Base-by-base conservation (phyloP, 108 stramenopile genomes). In the Stephanodiscus triporus region DNA sequence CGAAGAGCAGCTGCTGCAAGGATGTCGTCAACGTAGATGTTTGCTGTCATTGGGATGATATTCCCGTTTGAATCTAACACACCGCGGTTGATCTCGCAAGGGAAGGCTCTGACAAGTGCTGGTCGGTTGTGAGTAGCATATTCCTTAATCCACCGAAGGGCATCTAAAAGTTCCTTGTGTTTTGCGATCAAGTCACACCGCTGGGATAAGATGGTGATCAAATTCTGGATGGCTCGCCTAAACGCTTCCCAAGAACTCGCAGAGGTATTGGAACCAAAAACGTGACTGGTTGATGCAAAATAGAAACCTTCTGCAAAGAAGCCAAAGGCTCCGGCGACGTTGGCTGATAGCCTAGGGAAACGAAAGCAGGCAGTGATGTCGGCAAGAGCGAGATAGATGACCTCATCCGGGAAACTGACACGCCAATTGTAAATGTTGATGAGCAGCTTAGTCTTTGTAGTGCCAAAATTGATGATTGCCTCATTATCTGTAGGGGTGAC, bases 291-390 rank as follows among this genome's bases (percentile, higher is more conserved):
- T 2, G 51, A 22, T 7, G 8, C 8, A 8, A 53, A 53, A 8
- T 24, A 53, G 5, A 22, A 20, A 20, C 14, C 5, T 6, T 24
- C 51, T 2, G 23, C 9, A 2, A 53, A 24, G n/a, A 53, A 53
- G 20, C 1, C 51, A 53, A 53, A 6, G n/a, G 51, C 51, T 2
- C 51, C 51, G 3, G 23, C 6, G 5, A 53, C 20, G 8, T 53
- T n/a, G 8, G 51, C 51, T 6, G 23, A 24, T 53, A 53, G 8
- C 51, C 51, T 53, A 6, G 51, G 51, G 6, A 9, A 53, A 8
- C 51, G 51, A 53, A 53, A 53, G 19, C 51, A 53, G 23, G 51
- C 51, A 53, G 51, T 24, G 51, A 53, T 53, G 19, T 53, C 19
- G 51, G 23, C 51, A 53, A 53, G 23, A 8, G 51, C 49, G 49